Percentiles rank a stretch among this genome's conserved stretches.
phyloP scores from a whole-genome alignment of 306 rosid species.

The Prunus fruticosa region DNA sequence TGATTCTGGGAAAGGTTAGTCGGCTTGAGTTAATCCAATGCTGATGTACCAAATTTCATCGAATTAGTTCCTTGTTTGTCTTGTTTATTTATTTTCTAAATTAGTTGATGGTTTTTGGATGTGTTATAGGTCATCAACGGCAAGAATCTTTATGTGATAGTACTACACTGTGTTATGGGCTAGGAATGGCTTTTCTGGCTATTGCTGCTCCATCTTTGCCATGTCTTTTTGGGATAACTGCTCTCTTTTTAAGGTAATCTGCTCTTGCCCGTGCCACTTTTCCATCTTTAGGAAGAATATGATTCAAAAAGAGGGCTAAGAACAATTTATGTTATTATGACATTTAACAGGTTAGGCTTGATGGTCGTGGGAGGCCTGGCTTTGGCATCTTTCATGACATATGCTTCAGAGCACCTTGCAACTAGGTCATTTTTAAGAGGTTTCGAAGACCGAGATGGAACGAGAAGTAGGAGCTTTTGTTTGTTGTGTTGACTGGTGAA shows the following conservation, averaged over 20 bases:
- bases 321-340: not conserved
- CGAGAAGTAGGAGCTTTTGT: constrained; percentile 49
- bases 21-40: not conserved
- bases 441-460: constrained; percentile 56
- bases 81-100: not conserved
- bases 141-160: constrained; percentile 54
- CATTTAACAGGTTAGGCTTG: constrained; percentile 72
- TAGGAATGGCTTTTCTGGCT: constrained; percentile 89
- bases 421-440: constrained; percentile 76
- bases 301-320: not conserved
- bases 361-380: constrained; percentile 84
- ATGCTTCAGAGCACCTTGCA: constrained; percentile 90
- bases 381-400: constrained; percentile 93
- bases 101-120: not conserved
- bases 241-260: constrained; percentile 76
- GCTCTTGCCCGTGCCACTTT: not conserved
- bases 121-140: constrained; percentile 76
- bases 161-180: constrained; percentile 64
- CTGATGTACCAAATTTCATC: not conserved
- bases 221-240: constrained; percentile 80
- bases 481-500: constrained; percentile 45
- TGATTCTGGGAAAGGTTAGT: constrained; percentile 81
- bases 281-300: not conserved
- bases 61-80: not conserved
- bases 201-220: constrained; percentile 86